Conservation (phyloP, 352 stramenopile species). For the Paralagenidium karlingii region DNA sequence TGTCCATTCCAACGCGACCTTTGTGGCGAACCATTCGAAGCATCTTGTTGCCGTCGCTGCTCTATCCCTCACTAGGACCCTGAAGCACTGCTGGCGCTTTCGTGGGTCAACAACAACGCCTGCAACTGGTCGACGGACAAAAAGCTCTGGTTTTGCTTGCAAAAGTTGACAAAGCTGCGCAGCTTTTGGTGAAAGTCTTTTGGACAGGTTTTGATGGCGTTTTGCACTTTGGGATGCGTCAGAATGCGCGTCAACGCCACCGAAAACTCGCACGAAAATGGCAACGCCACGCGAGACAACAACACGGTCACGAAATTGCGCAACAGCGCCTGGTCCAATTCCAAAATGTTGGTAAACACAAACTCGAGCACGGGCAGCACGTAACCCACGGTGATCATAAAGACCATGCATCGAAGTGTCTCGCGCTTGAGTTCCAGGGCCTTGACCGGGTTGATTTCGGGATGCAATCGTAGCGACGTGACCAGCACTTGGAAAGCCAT, state of each 20-base stretch:
- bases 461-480: slow-evolving; percentile 52
- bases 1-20: too few relatives aligned
- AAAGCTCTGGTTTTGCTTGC: slow-evolving; percentile 43
- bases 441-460: slow-evolving; percentile 78
- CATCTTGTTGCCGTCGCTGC: too few relatives aligned
- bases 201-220: slow-evolving; percentile 67
- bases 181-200: slow-evolving; percentile 68
- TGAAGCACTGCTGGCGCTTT: too few relatives aligned
- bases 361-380: slow-evolving; percentile 78
- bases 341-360: slow-evolving; percentile 60
- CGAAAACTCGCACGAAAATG: slow-evolving; percentile 70
- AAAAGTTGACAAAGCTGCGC: slow-evolving; percentile 45
- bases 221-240: slow-evolving; percentile 76
- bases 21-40: too few relatives aligned
- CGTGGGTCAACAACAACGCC: slow-evolving; percentile 28
- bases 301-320: slow-evolving; percentile 80
- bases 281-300: slow-evolving; percentile 51
- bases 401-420: slow-evolving; percentile 75
- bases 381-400: slow-evolving; percentile 81
- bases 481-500: slow-evolving; percentile 74
- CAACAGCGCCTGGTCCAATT: slow-evolving; percentile 72
- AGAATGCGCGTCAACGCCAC: slow-evolving; percentile 55
- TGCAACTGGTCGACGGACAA: slow-evolving; percentile 58
- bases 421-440: slow-evolving; percentile 74
- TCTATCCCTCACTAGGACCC: too few relatives aligned